These are phyloP conservation scores for Acmispon strigosus DNA, from an alignment of 306 rosid species.

Conservation along the genomic window DNA sequence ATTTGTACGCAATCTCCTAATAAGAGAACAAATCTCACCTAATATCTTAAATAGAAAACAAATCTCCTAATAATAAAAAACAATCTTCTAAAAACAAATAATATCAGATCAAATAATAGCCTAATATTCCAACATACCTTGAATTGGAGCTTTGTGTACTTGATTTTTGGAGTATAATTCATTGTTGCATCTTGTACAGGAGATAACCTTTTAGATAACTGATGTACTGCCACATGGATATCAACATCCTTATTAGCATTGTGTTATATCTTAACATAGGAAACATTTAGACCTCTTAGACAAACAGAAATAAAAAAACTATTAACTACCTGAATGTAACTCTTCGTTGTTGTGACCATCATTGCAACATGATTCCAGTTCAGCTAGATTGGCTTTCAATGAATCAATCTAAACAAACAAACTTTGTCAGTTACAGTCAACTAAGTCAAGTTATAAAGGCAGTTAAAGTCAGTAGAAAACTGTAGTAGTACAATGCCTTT, in stretches of 20 bases:
- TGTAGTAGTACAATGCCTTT: neutral
- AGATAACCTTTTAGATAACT: conserved; percentile 32
- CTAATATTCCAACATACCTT: conserved; percentile 66
- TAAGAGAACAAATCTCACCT: too few species aligned
- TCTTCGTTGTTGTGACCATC: conserved; percentile 26
- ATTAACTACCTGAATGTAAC: conserved; percentile 47
- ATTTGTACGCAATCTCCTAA: too few species aligned
- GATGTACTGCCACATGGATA: conserved; percentile 31
- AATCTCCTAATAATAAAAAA: too few species aligned
- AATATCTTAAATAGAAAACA: too few species aligned
- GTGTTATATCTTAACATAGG: neutral
- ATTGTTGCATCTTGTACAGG: conserved; percentile 38
- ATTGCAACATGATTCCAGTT: conserved; percentile 39
- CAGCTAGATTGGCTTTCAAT: conserved; percentile 55
- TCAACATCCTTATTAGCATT: conserved; percentile 35
- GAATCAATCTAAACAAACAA: conserved; percentile 53
- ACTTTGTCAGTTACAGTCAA: neutral
- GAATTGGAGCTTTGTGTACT: conserved; percentile 81
- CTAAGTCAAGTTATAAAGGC: neutral
- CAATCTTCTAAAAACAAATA: too few species aligned
- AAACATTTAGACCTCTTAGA: neutral
- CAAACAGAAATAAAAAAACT: conserved; percentile 3
- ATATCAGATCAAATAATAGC: too few species aligned
- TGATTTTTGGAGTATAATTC: conserved; percentile 68
- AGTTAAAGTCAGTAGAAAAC: neutral